A percentile compares a stretch with the other conserved stretches of the same genome.
Conservation (phyloP, 2,329 filamentous ascomycete genomes). For the Blastomyces gilchristii region DNA sequence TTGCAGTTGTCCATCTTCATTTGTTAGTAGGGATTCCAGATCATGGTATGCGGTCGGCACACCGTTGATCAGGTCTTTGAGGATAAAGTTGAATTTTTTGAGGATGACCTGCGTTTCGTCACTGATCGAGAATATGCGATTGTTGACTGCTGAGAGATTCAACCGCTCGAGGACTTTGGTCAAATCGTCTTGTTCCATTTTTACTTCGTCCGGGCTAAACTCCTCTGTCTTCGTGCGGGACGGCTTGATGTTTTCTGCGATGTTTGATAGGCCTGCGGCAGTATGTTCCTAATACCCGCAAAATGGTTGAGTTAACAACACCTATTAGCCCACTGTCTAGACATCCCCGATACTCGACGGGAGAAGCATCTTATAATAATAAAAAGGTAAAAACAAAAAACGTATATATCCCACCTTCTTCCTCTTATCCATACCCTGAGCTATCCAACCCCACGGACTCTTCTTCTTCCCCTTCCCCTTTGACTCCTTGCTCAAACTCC, state of each 20-base stretch:
- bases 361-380: background rate
- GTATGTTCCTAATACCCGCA: slow-evolving; percentile 20
- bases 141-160: slow-evolving; percentile 73
- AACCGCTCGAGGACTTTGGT: slow-evolving; percentile 70
- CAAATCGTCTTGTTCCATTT: slow-evolving; percentile 61
- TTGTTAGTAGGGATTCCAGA: slow-evolving; percentile 58
- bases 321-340: background rate
- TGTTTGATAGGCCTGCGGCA: slow-evolving; percentile 21
- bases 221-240: slow-evolving; percentile 25
- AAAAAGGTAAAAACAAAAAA: background rate
- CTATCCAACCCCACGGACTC: slow-evolving; percentile 32
- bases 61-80: slow-evolving; percentile 86
- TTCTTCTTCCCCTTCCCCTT: slow-evolving; percentile 25
- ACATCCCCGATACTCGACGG: background rate
- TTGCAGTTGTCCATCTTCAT: slow-evolving; percentile 54
- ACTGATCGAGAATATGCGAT: slow-evolving; percentile 75
- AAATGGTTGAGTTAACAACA: background rate
- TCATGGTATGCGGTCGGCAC: slow-evolving; percentile 90
- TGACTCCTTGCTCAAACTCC: slow-evolving; percentile 25
- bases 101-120: slow-evolving; percentile 73
- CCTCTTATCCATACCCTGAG: slow-evolving; percentile 28
- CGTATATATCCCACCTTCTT: slow-evolving; percentile 23
- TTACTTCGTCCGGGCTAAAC: slow-evolving; percentile 33
- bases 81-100: slow-evolving; percentile 73
- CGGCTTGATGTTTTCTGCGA: slow-evolving; percentile 21